These are phyloP conservation scores for Scortechinia acanthostroma DNA, from an alignment of 2,329 filamentous ascomycete genomes.

Conservation along the genomic window DNA sequence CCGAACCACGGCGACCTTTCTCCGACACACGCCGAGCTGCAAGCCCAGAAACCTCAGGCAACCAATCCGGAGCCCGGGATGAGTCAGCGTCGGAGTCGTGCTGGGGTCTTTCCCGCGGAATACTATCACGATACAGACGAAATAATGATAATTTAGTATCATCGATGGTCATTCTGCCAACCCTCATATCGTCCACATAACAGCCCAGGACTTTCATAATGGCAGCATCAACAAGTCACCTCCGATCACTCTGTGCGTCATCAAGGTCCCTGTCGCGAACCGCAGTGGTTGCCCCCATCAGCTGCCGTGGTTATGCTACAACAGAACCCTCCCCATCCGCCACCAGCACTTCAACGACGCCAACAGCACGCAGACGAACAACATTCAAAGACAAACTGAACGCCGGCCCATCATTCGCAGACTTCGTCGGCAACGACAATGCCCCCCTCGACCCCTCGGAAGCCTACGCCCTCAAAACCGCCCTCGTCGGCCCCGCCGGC, in stretches of 20 bases:
- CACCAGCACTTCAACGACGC: background rate
- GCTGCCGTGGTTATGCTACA: background rate
- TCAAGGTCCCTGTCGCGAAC: background rate
- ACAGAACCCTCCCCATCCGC: background rate
- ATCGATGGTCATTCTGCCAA: no score
- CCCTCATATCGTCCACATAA: no score
- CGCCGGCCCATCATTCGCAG: slow-evolving; percentile 44
- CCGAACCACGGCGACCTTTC: no score
- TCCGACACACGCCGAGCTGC: no score
- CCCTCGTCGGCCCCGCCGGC: slow-evolving; percentile 55
- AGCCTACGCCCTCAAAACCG: slow-evolving; percentile 53
- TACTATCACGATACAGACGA: slow-evolving; percentile 1
- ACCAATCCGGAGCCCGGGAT: no score
- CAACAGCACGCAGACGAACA: background rate
- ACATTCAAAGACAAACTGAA: slow-evolving; percentile 1
- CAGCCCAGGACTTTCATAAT: no score
- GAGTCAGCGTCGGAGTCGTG: no score
- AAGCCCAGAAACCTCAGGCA: no score
- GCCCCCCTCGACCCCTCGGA: slow-evolving; percentile 39
- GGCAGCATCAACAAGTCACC: background rate
- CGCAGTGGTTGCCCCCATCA: background rate
- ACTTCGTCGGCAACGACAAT: slow-evolving; percentile 40
- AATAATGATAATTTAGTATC: no score
- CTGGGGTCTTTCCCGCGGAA: slow-evolving; percentile 2
- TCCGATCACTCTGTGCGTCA: background rate